Conservation (phyloP, 306 rosid species). For the Coriaria nepalensis region DNA sequence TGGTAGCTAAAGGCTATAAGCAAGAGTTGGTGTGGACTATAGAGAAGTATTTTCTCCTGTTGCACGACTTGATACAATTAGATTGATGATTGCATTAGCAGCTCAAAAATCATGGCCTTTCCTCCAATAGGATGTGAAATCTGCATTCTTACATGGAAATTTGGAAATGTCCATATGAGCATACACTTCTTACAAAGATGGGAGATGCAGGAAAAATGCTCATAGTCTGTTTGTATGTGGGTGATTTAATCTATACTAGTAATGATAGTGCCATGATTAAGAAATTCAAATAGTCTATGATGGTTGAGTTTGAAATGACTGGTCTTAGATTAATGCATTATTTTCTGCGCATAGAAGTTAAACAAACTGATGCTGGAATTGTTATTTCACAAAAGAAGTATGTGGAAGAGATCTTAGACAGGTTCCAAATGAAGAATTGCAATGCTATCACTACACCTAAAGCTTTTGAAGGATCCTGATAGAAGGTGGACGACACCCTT, state of each 20-base stretch:
- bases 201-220: not conserved
- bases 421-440: not conserved
- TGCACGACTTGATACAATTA: not conserved
- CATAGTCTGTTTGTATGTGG: not conserved
- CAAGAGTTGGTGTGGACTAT: conserved; percentile 2
- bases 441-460: not conserved
- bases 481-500: too few species aligned
- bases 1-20: not conserved
- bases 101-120: not conserved
- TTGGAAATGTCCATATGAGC: conserved; percentile 5
- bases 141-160: not conserved
- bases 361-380: not conserved
- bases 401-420: not conserved
- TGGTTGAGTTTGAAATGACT: not conserved
- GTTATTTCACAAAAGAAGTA: not conserved
- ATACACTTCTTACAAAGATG: not conserved
- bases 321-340: too few species aligned
- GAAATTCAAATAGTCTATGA: not conserved
- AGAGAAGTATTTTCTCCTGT: too few species aligned
- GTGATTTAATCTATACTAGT: not conserved
- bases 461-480: not conserved
- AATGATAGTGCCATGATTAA: not conserved
- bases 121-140: not conserved
- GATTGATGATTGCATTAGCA: not conserved
- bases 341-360: too few species aligned